Percentiles rank a stretch among this genome's conserved stretches.
Evolutionary conservation across 768 basidiomycete species (phyloP).

Genomic region (Suillus fuscotomentosus): DNA sequence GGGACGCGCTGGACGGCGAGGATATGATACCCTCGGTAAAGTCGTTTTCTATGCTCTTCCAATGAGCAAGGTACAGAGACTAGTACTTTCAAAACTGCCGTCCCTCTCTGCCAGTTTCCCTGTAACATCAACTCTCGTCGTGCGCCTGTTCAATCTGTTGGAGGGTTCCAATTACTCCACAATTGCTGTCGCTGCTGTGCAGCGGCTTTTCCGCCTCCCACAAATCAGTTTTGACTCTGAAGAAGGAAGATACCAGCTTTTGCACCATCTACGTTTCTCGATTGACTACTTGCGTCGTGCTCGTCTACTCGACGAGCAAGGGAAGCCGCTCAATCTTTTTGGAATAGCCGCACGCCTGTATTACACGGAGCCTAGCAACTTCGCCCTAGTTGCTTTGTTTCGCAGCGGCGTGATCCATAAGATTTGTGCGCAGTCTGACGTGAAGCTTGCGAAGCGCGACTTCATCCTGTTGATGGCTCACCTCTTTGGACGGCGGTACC

Average conservation of each 20-base stretch:
- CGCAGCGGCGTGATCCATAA: slow-evolving; percentile 57
- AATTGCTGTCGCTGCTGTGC: slow-evolving; percentile 47
- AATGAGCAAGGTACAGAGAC: slow-evolving; percentile 60
- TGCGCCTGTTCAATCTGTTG: slow-evolving; percentile 65
- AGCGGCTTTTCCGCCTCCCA: slow-evolving; percentile 54
- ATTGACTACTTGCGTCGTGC: slow-evolving; percentile 68
- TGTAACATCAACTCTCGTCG: slow-evolving; percentile 59
- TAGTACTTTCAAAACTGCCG: slow-evolving; percentile 63
- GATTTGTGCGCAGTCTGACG: slow-evolving; percentile 44
- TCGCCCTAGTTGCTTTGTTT: slow-evolving; percentile 60
- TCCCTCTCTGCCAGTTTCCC: slow-evolving; percentile 65
- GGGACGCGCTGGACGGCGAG: slow-evolving; percentile 71
- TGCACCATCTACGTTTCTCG: slow-evolving; percentile 67
- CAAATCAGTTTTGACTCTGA: slow-evolving; percentile 57
- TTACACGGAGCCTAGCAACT: slow-evolving; percentile 68
- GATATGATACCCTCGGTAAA: slow-evolving; percentile 66
- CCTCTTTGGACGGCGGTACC: slow-evolving; percentile 60
- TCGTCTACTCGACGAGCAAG: slow-evolving; percentile 49
- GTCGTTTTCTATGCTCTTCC: slow-evolving; percentile 72
- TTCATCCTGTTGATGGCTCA: slow-evolving; percentile 60
- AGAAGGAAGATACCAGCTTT: slow-evolving; percentile 52
- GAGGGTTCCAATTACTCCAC: slow-evolving; percentile 55
- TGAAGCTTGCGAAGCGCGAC: slow-evolving; percentile 43
- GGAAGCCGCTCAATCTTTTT: slow-evolving; percentile 58
- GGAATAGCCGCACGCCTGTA: slow-evolving; percentile 55